Base-by-base conservation (phyloP, 495 filamentous ascomycete genomes). In the Rhizodiscina lignyota region DNA sequence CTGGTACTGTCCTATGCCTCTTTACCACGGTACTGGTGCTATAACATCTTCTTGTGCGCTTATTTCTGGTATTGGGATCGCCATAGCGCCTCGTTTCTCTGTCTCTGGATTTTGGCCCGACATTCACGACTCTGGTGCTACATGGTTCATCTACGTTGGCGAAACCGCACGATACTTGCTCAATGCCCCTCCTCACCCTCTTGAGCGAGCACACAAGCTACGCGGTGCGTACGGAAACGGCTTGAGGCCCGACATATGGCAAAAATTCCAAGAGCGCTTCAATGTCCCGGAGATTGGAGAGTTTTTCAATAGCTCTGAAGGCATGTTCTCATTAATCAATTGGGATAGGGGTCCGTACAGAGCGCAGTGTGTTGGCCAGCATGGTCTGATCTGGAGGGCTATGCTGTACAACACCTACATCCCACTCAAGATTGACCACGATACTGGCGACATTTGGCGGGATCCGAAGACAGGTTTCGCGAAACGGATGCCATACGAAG, bases 161-260 rank as follows among this genome's bases (percentile, higher is more conserved):
- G 89, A 97, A 52, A 93, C 81, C 0, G 81, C 83, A 39, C 77
- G 89, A 1, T 97, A 97, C 52, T 69, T 97, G 11, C 67, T 94
- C 26, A 63, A 79, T 0, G 72, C 74, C 0, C 72, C 82, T 1
- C 68, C 80, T 52, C 67, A 17, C 71, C 76, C 3, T 45, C 62
- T 84, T 21, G 89, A 96, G 53, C 70, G 67, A 38, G 71, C 77
- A 40, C 77, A 94, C 58, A 72, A 63, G 0, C 66, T 96, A 4
- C 74, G 78, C 2, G 30, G 80, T 12, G 85, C 83, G 1, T 82
- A 87, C 38, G 89, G 89, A 6, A 96, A 96, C 47, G 89, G 89
- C 12, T 60, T 97, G 17, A 73, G 89, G 0, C 85, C 87, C 0
- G 87, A 97, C 47, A 74, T 94, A 19, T 97, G 89, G 89, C 68